These are phyloP conservation scores for Lagenidium sp. DNA, from an alignment of 352 stramenopile species.

Conservation along the genomic window DNA sequence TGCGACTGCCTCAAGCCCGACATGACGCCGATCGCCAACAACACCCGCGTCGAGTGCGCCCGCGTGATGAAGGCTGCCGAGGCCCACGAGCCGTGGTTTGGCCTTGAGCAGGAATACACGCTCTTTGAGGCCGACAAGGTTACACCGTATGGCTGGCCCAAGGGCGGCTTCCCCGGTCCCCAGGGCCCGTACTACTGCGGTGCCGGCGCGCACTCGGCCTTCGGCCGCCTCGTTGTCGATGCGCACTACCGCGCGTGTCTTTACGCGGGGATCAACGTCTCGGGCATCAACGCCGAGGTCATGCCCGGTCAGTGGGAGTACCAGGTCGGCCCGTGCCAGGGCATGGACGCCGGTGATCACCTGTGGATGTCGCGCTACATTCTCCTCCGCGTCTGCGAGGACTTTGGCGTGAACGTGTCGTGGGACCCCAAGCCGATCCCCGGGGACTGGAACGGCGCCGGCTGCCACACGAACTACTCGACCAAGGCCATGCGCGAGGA, in stretches of 20 bases:
- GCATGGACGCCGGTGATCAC: slow-evolving; percentile 95
- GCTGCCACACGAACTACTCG: slow-evolving; percentile 96
- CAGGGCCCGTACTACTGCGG: slow-evolving; percentile 93
- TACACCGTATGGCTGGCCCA: slow-evolving; percentile 89
- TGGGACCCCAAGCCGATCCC: slow-evolving; percentile 97
- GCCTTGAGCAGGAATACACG: slow-evolving; percentile 97
- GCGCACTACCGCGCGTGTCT: slow-evolving; percentile 94
- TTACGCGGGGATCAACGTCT: slow-evolving; percentile 94
- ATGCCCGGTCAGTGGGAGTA: slow-evolving; percentile 98
- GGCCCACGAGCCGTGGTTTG: slow-evolving; percentile 86
- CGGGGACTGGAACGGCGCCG: slow-evolving; percentile 97
- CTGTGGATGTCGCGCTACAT: slow-evolving; percentile 97
- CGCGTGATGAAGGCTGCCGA: slow-evolving; percentile 63
- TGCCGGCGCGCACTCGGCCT: slow-evolving; percentile 93
- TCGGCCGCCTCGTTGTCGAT: slow-evolving; percentile 93
- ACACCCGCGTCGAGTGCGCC: slow-evolving; percentile 77
- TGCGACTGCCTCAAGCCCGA: slow-evolving; percentile 96
- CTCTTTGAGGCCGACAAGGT: slow-evolving; percentile 85
- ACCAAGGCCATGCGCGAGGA: slow-evolving; percentile 95
- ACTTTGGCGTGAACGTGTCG: slow-evolving; percentile 96
- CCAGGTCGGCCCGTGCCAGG: slow-evolving; percentile 94
- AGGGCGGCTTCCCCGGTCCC: slow-evolving; percentile 81
- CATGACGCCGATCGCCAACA: slow-evolving; percentile 88
- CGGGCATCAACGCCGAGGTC: slow-evolving; percentile 96
- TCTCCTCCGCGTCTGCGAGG: slow-evolving; percentile 94